These are phyloP conservation scores for Colletotrichum musae DNA, from an alignment of 2,329 filamentous ascomycete genomes.

Conservation along the genomic window DNA sequence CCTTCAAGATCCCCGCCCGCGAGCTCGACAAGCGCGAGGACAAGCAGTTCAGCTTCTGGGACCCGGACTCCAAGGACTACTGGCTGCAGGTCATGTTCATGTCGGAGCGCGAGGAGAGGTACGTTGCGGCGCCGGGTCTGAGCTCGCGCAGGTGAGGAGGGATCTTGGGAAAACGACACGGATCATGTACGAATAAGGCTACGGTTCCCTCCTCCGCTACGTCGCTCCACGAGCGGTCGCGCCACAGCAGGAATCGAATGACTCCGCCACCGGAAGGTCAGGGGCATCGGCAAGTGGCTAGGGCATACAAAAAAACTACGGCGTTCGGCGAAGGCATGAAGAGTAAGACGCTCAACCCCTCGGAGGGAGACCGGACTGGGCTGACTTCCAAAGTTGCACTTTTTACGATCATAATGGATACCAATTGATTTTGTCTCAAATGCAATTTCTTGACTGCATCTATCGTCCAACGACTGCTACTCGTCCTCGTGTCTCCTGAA, in stretches of 20 bases:
- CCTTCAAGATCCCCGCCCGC: conserved; percentile 93
- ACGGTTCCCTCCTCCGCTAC: neutral
- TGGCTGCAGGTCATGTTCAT: conserved; percentile 99
- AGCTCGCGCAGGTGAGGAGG: conserved; percentile 60
- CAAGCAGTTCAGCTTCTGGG: conserved; percentile 94
- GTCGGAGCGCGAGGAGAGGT: conserved; percentile 96
- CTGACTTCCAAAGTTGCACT: conserved; percentile 3
- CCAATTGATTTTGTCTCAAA: conserved; percentile 24
- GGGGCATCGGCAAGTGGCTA: too few species aligned
- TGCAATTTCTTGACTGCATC: conserved; percentile 36
- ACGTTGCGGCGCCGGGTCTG: conserved; percentile 75
- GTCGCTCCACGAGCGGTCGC: too few species aligned
- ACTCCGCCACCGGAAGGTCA: neutral
- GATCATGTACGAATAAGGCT: neutral
- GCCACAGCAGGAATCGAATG: too few species aligned
- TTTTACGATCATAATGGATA: conserved; percentile 2
- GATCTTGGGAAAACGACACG: neutral
- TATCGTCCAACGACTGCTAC: conserved; percentile 19
- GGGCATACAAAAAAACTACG: neutral
- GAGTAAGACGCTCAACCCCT: conserved; percentile 17
- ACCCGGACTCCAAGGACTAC: conserved; percentile 95
- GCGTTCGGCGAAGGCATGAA: conserved; percentile 31
- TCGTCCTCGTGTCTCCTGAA: conserved; percentile 35
- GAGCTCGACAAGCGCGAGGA: conserved; percentile 93
- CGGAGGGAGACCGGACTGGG: neutral